phyloP scores from a whole-genome alignment of 805 yeast species.

The Metschnikowia cubensis region DNA sequence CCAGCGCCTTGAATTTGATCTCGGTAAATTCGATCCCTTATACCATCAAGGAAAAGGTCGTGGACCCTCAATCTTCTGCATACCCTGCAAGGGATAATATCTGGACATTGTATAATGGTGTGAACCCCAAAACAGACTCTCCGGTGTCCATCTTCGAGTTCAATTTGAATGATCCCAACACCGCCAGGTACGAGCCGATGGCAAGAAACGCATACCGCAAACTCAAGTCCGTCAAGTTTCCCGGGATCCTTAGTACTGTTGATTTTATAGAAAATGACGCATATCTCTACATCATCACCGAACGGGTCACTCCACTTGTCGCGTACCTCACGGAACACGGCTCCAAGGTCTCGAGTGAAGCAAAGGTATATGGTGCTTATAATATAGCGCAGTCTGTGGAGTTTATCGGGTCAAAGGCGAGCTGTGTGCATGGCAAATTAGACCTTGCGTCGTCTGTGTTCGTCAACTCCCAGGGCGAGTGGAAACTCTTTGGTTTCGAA shows the following conservation, averaged over 20 bases:
- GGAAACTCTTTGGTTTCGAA: conserved; percentile 85
- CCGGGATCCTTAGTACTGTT: conserved; percentile 60
- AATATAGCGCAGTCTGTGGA: conserved; percentile 51
- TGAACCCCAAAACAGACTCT: conserved; percentile 47
- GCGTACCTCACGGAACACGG: conserved; percentile 33
- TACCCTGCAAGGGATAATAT: conserved; percentile 34
- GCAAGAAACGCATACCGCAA: conserved; percentile 39
- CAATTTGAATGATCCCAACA: conserved; percentile 40
- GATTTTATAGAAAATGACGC: conserved; percentile 65
- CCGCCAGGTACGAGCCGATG: conserved; percentile 23
- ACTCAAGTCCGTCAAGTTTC: conserved; percentile 58
- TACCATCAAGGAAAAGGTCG: conserved; percentile 43
- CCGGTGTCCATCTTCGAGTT: conserved; percentile 65
- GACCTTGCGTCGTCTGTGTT: conserved; percentile 50
- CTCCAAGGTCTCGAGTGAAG: conserved; percentile 25
- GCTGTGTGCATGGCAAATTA: conserved; percentile 62
- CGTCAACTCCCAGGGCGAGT: conserved; percentile 67
- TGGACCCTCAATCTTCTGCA: conserved; percentile 21
- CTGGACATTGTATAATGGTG: conserved; percentile 65
- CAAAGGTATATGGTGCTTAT: conserved; percentile 52
- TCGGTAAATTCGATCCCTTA: conserved; percentile 61
- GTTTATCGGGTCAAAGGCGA: conserved; percentile 54
- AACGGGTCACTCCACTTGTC: conserved; percentile 54
- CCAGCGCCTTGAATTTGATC: conserved; percentile 55
- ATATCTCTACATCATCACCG: conserved; percentile 59